A percentile compares a stretch with the other conserved stretches of the same genome.
phyloP scores from a whole-genome alignment of 805 yeast genomes.

The Candida xyloterini region DNA sequence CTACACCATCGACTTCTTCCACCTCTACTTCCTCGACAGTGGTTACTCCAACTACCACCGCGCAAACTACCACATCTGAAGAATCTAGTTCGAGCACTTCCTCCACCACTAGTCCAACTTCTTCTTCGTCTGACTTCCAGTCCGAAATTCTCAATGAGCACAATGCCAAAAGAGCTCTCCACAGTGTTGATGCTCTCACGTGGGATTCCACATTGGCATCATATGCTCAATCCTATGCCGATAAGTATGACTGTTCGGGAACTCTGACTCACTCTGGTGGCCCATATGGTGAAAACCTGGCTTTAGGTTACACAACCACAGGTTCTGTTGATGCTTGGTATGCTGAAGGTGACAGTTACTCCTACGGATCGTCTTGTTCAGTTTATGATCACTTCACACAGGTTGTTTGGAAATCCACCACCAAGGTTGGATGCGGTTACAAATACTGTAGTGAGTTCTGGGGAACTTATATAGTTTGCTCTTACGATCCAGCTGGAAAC shows the following conservation, averaged over 20 bases:
- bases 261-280: constrained; percentile 61
- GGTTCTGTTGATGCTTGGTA: constrained; percentile 73
- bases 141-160: constrained; percentile 53
- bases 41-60: constrained; percentile 9
- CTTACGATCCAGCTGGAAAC: constrained; percentile 80
- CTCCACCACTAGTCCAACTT: constrained; percentile 16
- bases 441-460: constrained; percentile 45
- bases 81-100: constrained; percentile 16
- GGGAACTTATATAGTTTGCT: constrained; percentile 67
- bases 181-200: constrained; percentile 45
- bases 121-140: constrained; percentile 22
- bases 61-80: constrained; percentile 6
- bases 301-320: constrained; percentile 58
- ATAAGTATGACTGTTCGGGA: constrained; percentile 55
- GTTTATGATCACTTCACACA: constrained; percentile 69
- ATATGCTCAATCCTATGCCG: constrained; percentile 61
- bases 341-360: constrained; percentile 55
- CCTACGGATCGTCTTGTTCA: constrained; percentile 50
- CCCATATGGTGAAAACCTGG: constrained; percentile 74
- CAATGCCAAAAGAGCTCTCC: constrained; percentile 56
- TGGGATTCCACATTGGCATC: constrained; percentile 56
- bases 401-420: constrained; percentile 62
- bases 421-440: constrained; percentile 65
- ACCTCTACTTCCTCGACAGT: not conserved
- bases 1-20: not conserved